A percentile compares a stretch with the other conserved stretches of the same genome.
These are phyloP conservation scores for Corylus avellana DNA, from an alignment of 306 rosid species.

Conservation along the genomic window DNA sequence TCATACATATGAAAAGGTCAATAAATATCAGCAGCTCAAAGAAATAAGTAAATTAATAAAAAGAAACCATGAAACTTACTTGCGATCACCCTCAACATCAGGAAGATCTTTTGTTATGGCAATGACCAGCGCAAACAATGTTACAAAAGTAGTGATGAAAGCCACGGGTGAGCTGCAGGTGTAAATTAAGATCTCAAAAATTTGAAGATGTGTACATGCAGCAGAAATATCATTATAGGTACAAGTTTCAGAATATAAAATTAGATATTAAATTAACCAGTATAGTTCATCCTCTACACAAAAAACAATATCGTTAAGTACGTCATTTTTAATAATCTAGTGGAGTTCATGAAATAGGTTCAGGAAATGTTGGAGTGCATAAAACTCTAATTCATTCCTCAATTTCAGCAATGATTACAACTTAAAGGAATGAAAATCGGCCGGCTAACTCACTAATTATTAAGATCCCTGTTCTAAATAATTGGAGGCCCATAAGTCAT, in stretches of 20 bases:
- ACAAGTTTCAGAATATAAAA: neutral
- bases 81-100: conserved; percentile 96
- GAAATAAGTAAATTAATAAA: conserved; percentile 24
- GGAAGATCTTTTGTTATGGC: conserved; percentile 99
- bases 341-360: neutral
- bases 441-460: conserved; percentile 1
- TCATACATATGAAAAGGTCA: neutral
- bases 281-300: neutral
- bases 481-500: neutral
- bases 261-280: neutral
- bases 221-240: conserved; percentile 10
- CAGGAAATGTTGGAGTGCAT: neutral
- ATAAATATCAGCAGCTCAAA: conserved; percentile 18
- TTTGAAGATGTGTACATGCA: neutral
- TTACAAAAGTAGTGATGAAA: conserved; percentile 89
- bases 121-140: conserved; percentile 88
- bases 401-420: neutral
- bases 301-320: neutral
- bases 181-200: conserved; percentile 28
- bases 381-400: neutral
- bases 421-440: neutral
- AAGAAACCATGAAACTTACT: conserved; percentile 48
- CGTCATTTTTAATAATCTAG: neutral
- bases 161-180: conserved; percentile 87
- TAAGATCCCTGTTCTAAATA: neutral